phyloP scores from a whole-genome alignment of 202 grass and related monocot genomes.

The Panicum hallii region DNA sequence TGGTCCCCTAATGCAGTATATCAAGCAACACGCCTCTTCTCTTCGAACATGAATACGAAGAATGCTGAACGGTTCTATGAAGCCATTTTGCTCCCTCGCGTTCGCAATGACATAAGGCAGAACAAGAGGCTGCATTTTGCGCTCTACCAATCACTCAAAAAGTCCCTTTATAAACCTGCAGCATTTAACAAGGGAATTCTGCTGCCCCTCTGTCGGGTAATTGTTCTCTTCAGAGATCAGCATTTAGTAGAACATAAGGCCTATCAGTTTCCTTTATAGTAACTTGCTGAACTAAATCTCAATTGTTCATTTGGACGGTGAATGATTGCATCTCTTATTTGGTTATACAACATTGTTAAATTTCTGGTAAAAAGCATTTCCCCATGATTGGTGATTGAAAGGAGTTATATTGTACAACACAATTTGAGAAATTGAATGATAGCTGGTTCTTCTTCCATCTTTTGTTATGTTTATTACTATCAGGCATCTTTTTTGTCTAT shows the following conservation, averaged over 20 bases:
- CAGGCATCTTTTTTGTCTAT: not conserved
- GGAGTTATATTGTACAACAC: not conserved
- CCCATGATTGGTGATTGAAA: not conserved
- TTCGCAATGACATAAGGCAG: slow-evolving; percentile 81
- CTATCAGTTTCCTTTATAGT: not conserved
- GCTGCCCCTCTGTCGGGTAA: slow-evolving; percentile 92
- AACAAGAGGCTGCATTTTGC: slow-evolving; percentile 92
- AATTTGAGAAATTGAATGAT: not conserved
- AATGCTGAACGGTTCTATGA: slow-evolving; percentile 73
- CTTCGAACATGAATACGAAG: slow-evolving; percentile 81
- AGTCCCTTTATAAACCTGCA: slow-evolving; percentile 78
- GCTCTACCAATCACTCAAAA: slow-evolving; percentile 81
- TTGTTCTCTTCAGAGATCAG: not conserved
- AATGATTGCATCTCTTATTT: not conserved
- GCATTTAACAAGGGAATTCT: slow-evolving; percentile 93
- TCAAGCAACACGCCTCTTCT: slow-evolving; percentile 87
- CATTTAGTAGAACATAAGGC: not conserved
- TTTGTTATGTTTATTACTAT: not conserved
- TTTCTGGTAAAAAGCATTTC: not conserved
- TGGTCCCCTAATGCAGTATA: slow-evolving; percentile 94
- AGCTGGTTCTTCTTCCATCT: not conserved
- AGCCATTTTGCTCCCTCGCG: slow-evolving; percentile 76
- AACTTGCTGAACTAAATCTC: not conserved
- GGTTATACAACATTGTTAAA: not conserved
- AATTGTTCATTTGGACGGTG: slow-evolving; percentile 6